Base-by-base conservation (phyloP, 768 basidiomycete species). In the Mycena sanguinolenta region DNA sequence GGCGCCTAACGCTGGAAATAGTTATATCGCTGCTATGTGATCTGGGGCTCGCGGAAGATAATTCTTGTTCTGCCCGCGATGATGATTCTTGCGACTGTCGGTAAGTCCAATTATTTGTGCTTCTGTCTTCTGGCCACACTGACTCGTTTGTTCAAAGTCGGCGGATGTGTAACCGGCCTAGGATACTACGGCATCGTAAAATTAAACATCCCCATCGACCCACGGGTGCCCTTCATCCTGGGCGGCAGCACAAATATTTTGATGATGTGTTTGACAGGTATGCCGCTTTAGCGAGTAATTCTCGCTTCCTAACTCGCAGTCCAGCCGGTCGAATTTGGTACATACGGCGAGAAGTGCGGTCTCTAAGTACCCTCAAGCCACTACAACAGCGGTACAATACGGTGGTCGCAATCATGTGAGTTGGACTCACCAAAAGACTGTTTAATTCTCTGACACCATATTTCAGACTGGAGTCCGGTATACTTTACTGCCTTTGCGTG, bases 261-360 rank as follows among this genome's bases (percentile, higher is more conserved):
- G 46, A 23, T 68, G n/a, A 63, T 58, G 53, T 49, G 30, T 49
- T 44, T 68, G 5, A 68, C 67, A 4, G 66, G 66, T 67, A 46
- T 2, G 66, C 0, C 21, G 23, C 21, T 23, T n/a, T n/a, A n/a
- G 54, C 21, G 46, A 44, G 6, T 19, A 46, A 7, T 46, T 21
- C 12, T 32, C 10, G 32, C 32, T 34, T 10, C 6, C 32, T 34
- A 10, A 34, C 4, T 34, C 32, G 10, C 4, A 4, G 6, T 10
- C 32, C 21, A 67, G 67, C 60, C 21, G 67, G 67, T 16, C 52
- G 67, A 39, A 68, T 68, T 13, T 68, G 60, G 60, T 68, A 68
- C 36, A 63, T 68, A 21, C 67, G 67, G 34, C 53, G 54, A 1
- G 27, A 68, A 13, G 16, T 19, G 16, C 23, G 28, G 28, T 9